A percentile compares a stretch with the other conserved stretches of the same genome.
Evolutionary conservation across 345 rosid species (phyloP).

Genomic region (Dovyalis caffra): DNA sequence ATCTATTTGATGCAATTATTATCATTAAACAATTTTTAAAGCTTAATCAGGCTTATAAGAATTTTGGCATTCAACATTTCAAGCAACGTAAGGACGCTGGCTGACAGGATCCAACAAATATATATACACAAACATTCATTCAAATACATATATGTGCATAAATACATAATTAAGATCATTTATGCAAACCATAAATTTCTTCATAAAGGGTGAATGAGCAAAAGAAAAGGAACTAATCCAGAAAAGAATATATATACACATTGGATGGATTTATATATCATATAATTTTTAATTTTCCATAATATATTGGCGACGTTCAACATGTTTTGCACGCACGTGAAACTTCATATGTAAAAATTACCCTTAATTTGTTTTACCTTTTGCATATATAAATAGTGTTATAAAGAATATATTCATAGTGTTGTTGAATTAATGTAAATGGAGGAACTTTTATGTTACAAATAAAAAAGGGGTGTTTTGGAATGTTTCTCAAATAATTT

Average conservation of each 20-base stretch:
- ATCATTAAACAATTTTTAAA: neutral
- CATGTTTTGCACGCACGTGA: conserved; percentile 7
- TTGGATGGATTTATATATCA: neutral
- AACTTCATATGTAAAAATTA: neutral
- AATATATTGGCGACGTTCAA: too few relatives aligned
- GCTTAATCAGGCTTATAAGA: neutral
- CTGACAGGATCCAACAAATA: too few relatives aligned
- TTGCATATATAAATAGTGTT: neutral
- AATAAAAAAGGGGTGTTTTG: conserved; percentile 42
- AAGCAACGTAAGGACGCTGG: too few relatives aligned
- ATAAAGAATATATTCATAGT: neutral
- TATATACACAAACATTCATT: too few relatives aligned
- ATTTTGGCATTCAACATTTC: neutral
- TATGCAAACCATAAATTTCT: neutral
- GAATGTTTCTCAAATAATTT: conserved; percentile 35
- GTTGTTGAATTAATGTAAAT: neutral
- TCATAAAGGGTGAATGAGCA: neutral
- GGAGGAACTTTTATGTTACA: neutral
- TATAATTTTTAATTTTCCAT: too few relatives aligned
- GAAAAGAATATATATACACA: neutral
- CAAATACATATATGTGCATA: too few relatives aligned
- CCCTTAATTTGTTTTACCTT: neutral
- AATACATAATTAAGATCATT: too few relatives aligned
- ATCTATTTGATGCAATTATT: neutral
- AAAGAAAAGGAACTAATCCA: neutral